Conservation (phyloP, 2,329 filamentous ascomycete species). For the Alternaria atra region DNA sequence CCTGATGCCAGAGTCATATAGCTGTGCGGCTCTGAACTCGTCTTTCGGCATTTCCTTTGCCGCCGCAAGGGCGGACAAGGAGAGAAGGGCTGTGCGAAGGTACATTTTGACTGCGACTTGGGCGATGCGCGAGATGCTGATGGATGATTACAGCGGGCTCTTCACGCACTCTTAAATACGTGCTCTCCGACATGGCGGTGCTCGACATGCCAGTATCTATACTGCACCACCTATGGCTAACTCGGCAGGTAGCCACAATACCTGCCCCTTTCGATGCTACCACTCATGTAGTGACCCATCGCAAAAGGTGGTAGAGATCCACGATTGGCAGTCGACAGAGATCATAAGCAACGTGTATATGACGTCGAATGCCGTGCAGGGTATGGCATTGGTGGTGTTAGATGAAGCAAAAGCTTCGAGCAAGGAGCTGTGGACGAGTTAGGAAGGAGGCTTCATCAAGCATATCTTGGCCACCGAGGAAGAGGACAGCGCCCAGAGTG, state of each 20-base stretch:
- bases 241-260: constrained; percentile 38
- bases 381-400: constrained; percentile 40
- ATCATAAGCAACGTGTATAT: constrained; percentile 31
- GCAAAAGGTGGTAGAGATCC: constrained; percentile 21
- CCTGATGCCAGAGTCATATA: constrained; percentile 53
- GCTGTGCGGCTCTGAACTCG: constrained; percentile 42
- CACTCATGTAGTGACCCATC: constrained; percentile 23
- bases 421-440: constrained; percentile 31
- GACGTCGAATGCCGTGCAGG: constrained; percentile 26
- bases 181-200: constrained; percentile 16
- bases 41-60: constrained; percentile 50
- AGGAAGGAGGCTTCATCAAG: constrained; percentile 46
- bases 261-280: constrained; percentile 39
- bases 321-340: constrained; percentile 30
- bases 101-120: constrained; percentile 35
- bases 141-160: neutral
- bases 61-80: constrained; percentile 45
- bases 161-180: constrained; percentile 33
- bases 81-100: constrained; percentile 40
- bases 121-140: constrained; percentile 9
- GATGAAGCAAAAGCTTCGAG: constrained; percentile 44
- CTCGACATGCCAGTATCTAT: constrained; percentile 18
- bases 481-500: constrained; percentile 20
- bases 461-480: constrained; percentile 38
- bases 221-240: constrained; percentile 31